Percentiles rank a stretch among this genome's conserved stretches.
phyloP scores from a whole-genome alignment of 1,139 yeast genomes.

The Geotrichum aggregatum region DNA sequence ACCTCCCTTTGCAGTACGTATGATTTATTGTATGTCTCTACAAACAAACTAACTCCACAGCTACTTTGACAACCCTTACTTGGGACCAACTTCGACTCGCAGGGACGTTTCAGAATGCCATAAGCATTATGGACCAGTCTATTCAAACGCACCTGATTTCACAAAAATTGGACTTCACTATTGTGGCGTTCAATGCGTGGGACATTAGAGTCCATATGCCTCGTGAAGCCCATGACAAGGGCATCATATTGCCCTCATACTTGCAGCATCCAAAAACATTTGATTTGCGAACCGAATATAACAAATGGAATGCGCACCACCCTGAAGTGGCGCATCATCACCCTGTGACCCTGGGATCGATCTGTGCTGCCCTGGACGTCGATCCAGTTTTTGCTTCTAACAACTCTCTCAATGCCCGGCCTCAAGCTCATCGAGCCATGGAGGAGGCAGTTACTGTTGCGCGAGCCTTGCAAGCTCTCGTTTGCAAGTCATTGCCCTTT shows the following conservation, averaged over 20 bases:
- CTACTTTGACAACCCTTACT: constrained; percentile 44
- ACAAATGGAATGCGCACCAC: constrained; percentile 64
- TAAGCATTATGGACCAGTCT: constrained; percentile 49
- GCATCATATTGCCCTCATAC: constrained; percentile 66
- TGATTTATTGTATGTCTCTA: not conserved
- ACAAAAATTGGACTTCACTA: constrained; percentile 53
- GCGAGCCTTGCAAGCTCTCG: constrained; percentile 49
- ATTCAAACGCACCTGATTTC: constrained; percentile 46
- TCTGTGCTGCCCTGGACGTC: constrained; percentile 59
- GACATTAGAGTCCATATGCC: constrained; percentile 72
- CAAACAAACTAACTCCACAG: not conserved
- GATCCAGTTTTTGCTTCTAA: constrained; percentile 31
- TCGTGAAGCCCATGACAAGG: constrained; percentile 76
- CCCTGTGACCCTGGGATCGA: constrained; percentile 48
- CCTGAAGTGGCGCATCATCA: constrained; percentile 58
- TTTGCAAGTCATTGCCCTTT: constrained; percentile 51
- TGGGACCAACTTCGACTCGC: constrained; percentile 60
- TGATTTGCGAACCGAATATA: constrained; percentile 69
- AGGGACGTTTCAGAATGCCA: constrained; percentile 55
- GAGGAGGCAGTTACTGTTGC: constrained; percentile 45
- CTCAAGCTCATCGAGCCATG: constrained; percentile 39
- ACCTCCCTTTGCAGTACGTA: constrained; percentile 52
- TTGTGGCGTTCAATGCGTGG: constrained; percentile 65
- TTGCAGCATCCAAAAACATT: constrained; percentile 72
- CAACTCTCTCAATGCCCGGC: constrained; percentile 20